These are phyloP conservation scores for Onygenales sp. DNA, from an alignment of 2,329 filamentous ascomycete species.

Conservation along the genomic window DNA sequence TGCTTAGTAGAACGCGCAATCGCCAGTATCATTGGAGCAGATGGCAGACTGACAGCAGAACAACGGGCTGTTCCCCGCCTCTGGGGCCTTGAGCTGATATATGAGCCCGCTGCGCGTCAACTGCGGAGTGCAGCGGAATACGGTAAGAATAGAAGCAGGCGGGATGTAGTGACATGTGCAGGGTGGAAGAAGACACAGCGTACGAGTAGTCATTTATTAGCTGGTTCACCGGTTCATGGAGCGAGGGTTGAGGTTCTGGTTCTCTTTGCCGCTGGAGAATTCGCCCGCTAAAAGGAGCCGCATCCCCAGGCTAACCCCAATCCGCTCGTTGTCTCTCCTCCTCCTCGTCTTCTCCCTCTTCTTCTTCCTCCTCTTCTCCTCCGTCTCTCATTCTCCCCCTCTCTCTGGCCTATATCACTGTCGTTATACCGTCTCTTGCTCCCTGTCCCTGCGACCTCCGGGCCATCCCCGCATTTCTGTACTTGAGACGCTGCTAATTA, in stretches of 20 bases:
- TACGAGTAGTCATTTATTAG: too few relatives aligned
- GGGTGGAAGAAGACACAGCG: background rate
- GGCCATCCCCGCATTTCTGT: background rate
- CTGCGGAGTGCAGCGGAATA: too few relatives aligned
- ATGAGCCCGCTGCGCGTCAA: too few relatives aligned
- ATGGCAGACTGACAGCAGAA: background rate
- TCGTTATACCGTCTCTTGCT: background rate
- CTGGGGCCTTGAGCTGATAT: too few relatives aligned
- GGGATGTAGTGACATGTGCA: background rate
- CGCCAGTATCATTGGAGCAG: background rate
- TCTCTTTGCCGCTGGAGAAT: background rate
- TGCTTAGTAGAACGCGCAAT: background rate
- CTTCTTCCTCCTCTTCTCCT: background rate
- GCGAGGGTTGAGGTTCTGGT: background rate
- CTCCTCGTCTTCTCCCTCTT: background rate
- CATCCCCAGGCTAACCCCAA: background rate
- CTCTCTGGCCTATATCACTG: background rate
- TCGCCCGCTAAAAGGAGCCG: background rate
- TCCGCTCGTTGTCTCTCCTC: background rate
- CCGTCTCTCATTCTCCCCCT: conserved; percentile 2
- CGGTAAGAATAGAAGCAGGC: too few relatives aligned
- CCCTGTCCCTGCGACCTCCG: background rate
- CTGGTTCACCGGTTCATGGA: background rate
- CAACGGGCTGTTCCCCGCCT: background rate
- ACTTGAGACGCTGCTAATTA: conserved; percentile 1